phyloP scores from a whole-genome alignment of 2,329 filamentous ascomycete genomes.

The Pseudogymnoascus destructans region DNA sequence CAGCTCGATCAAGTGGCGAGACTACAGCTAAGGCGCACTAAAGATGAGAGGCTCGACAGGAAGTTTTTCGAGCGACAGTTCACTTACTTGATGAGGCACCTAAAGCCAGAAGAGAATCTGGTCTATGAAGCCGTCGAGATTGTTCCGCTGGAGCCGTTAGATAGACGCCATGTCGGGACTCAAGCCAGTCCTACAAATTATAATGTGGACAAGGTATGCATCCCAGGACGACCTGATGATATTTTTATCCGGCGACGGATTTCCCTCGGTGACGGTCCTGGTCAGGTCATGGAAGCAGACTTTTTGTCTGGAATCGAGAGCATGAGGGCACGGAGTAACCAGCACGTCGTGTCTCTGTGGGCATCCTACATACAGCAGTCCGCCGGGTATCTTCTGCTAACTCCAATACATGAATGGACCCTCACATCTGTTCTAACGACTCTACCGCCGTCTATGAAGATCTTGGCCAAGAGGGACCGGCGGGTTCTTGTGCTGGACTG shows the following conservation, averaged over 20 bases:
- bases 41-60: slow-evolving; percentile 50
- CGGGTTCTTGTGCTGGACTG: slow-evolving; percentile 53
- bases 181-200: slow-evolving; percentile 29
- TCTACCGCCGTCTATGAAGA: slow-evolving; percentile 48
- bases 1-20: slow-evolving; percentile 50
- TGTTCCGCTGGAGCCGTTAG: slow-evolving; percentile 54
- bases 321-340: slow-evolving; percentile 46
- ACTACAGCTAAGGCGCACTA: slow-evolving; percentile 44
- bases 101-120: slow-evolving; percentile 47
- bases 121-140: slow-evolving; percentile 55
- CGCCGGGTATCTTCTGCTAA: slow-evolving; percentile 51
- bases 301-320: slow-evolving; percentile 49
- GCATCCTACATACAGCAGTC: slow-evolving; percentile 55
- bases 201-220: slow-evolving; percentile 44
- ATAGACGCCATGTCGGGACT: slow-evolving; percentile 32
- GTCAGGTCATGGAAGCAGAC: slow-evolving; percentile 36
- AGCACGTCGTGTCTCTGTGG: slow-evolving; percentile 59
- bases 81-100: slow-evolving; percentile 51
- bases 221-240: slow-evolving; percentile 47
- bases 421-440: slow-evolving; percentile 55
- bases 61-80: slow-evolving; percentile 62
- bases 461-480: slow-evolving; percentile 45
- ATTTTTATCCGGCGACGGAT: slow-evolving; percentile 46
- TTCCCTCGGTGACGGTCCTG: slow-evolving; percentile 34
- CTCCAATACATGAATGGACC: slow-evolving; percentile 52